phyloP scores from a whole-genome alignment of 2,329 filamentous ascomycete genomes.

The Fusarium succisae region DNA sequence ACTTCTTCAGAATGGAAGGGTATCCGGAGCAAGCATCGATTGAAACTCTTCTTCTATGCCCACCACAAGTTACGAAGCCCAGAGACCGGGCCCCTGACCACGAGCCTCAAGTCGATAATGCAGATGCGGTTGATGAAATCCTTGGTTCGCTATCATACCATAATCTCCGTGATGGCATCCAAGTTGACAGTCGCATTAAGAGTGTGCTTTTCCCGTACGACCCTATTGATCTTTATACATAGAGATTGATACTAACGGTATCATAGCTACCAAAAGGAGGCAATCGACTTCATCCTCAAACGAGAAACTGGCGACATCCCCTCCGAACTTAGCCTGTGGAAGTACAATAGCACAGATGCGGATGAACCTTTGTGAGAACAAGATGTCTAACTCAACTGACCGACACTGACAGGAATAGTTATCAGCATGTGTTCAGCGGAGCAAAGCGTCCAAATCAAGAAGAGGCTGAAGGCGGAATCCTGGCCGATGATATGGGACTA shows the following conservation, averaged over 20 bases:
- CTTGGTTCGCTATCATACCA: neutral
- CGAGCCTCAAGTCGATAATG: rapidly evolving
- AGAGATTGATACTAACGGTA: neutral
- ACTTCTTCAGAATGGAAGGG: neutral
- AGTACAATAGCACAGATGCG: neutral
- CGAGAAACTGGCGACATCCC: neutral
- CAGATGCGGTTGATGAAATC: neutral
- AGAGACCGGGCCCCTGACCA: rapidly evolving
- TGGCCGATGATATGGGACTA: neutral
- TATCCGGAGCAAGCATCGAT: neutral
- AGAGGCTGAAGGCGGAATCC: neutral
- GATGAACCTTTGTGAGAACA: neutral
- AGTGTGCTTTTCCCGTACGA: neutral
- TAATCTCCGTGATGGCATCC: rapidly evolving
- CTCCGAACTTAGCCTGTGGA: neutral
- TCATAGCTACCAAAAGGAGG: neutral
- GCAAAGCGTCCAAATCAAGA: neutral
- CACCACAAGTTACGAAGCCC: rapidly evolving
- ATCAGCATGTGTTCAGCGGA: neutral
- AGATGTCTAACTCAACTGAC: no score
- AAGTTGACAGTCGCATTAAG: neutral
- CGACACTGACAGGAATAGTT: rapidly evolving
- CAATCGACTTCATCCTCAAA: neutral
- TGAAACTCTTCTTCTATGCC: rapidly evolving
- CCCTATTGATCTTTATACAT: rapidly evolving